These are phyloP conservation scores for Pugionium dolabratum DNA, from an alignment of 345 rosid genomes.

Conservation along the genomic window DNA sequence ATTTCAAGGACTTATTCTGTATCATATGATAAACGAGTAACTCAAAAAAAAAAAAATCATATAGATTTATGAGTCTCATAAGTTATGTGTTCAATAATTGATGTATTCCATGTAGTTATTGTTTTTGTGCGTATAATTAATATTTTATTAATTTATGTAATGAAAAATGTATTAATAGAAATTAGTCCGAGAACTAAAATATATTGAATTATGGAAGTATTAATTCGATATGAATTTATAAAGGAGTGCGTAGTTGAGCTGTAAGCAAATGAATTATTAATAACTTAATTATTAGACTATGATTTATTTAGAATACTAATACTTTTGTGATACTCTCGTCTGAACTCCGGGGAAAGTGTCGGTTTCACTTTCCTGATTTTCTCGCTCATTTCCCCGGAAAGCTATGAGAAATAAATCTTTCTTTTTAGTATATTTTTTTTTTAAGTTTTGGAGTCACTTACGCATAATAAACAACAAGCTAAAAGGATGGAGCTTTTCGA, in stretches of 20 bases:
- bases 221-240: too few relatives aligned
- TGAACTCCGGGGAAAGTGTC: conserved; percentile 36
- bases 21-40: neutral
- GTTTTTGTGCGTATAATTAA: neutral
- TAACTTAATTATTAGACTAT: neutral
- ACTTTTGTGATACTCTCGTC: conserved; percentile 23
- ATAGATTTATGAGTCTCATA: neutral
- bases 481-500: conserved; percentile 39
- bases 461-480: conserved; percentile 28
- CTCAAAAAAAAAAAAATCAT: neutral
- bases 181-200: too few relatives aligned
- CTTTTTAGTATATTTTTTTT: neutral
- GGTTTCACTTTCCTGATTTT: conserved; percentile 32
- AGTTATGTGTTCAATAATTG: conserved; percentile 18
- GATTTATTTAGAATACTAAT: conserved; percentile 9
- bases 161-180: too few relatives aligned
- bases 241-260: too few relatives aligned
- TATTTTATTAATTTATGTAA: too few relatives aligned
- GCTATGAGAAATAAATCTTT: neutral
- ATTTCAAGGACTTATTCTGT: neutral
- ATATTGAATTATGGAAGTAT: too few relatives aligned
- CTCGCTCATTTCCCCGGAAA: conserved; percentile 31
- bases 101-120: neutral
- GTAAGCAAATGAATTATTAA: neutral
- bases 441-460: conserved; percentile 19